Percentiles rank a stretch among this genome's conserved stretches.
These are phyloP conservation scores for Coriaria nepalensis DNA, from an alignment of 306 rosid species.

Conservation along the genomic window DNA sequence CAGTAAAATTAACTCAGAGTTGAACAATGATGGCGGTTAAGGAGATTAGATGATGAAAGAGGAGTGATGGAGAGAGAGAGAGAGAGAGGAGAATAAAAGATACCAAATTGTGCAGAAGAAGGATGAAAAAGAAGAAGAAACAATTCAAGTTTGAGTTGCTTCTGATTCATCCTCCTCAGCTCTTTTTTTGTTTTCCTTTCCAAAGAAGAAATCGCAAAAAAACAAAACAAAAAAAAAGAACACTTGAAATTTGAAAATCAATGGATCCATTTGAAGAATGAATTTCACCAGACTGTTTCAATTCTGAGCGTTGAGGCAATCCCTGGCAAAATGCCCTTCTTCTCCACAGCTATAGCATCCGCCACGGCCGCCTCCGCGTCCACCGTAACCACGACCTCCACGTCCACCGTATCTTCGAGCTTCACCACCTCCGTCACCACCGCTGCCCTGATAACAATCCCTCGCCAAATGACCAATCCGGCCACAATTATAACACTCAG, in stretches of 20 bases:
- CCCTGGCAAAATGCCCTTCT: constrained; percentile 80
- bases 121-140: too few relatives aligned
- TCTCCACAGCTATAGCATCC: constrained; percentile 62
- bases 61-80: background rate
- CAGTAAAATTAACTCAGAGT: too few relatives aligned
- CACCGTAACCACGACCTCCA: constrained; percentile 17
- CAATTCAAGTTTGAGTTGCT: too few relatives aligned
- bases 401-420: constrained; percentile 7
- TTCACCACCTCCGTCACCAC: constrained; percentile 13
- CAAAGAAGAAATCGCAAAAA: constrained; percentile 14
- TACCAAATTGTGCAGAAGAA: background rate
- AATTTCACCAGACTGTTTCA: constrained; percentile 15
- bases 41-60: background rate
- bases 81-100: background rate
- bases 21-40: too few relatives aligned
- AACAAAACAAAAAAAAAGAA: constrained; percentile 9
- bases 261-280: background rate
- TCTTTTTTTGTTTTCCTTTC: background rate
- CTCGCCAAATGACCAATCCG: constrained; percentile 55
- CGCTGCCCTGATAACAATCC: constrained; percentile 32
- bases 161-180: background rate
- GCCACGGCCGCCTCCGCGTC: constrained; percentile 15
- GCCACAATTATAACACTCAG: constrained; percentile 61
- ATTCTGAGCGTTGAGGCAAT: constrained; percentile 32
- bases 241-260: background rate